Conservation (phyloP, 805 yeast genomes). For the Lachancea kluyveri region DNA sequence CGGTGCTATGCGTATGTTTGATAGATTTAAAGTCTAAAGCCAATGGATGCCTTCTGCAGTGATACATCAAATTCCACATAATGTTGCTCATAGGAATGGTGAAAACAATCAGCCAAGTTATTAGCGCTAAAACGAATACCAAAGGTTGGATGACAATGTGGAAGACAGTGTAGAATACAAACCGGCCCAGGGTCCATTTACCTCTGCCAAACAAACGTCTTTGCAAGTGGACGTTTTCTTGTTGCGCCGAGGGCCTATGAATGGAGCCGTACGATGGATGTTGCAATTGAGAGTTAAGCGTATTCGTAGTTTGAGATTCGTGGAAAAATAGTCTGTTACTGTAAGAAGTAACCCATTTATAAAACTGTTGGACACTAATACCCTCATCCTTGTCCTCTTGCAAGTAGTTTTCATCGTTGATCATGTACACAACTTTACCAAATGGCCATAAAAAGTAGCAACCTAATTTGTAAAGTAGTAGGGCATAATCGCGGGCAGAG, state of each 20-base stretch:
- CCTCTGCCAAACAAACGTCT: conserved; percentile 85
- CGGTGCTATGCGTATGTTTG: conserved; percentile 13
- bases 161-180: conserved; percentile 65
- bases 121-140: conserved; percentile 42
- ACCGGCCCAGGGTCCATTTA: conserved; percentile 78
- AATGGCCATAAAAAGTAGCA: conserved; percentile 77
- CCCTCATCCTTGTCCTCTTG: conserved; percentile 89
- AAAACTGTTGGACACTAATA: conserved; percentile 74
- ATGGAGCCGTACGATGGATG: conserved; percentile 22
- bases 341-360: conserved; percentile 76
- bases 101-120: conserved; percentile 80
- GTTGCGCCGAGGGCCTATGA: conserved; percentile 10
- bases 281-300: conserved; percentile 1
- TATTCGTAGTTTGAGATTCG: conserved; percentile 18
- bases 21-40: conserved; percentile 58
- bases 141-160: conserved; percentile 69
- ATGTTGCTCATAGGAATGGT: conserved; percentile 93
- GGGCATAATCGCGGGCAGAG: conserved; percentile 57
- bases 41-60: conserved; percentile 83
- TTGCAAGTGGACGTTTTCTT: conserved; percentile 28
- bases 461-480: conserved; percentile 54
- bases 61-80: conserved; percentile 58
- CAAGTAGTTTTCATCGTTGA: conserved; percentile 71
- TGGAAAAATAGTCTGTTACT: conserved; percentile 73
- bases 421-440: conserved; percentile 79